Conservation (phyloP, 345 rosid species). For the Citrus unshiu region DNA sequence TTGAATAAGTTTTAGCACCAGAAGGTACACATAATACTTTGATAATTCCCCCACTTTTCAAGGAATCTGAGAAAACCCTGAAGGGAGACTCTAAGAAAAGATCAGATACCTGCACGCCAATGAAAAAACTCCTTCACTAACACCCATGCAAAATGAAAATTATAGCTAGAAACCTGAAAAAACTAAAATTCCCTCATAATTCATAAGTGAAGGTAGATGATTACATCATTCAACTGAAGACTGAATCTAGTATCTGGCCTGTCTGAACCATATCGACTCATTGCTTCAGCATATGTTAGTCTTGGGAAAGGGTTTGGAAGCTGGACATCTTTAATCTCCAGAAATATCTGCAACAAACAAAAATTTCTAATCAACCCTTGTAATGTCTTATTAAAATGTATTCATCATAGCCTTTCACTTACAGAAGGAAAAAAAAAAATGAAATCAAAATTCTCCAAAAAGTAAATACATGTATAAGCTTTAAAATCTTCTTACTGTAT, state of each 20-base stretch:
- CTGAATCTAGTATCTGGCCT: constrained; percentile 90
- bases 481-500: neutral
- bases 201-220: constrained; percentile 14
- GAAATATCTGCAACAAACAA: constrained; percentile 61
- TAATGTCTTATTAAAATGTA: neutral
- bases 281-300: constrained; percentile 89
- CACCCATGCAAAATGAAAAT: neutral
- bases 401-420: too few species aligned
- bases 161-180: neutral
- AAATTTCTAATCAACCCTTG: neutral
- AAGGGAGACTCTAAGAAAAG: constrained; percentile 62
- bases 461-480: neutral
- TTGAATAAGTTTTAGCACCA: constrained; percentile 72
- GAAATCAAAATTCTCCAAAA: constrained; percentile 9
- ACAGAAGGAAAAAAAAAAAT: too few species aligned
- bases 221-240: constrained; percentile 92
- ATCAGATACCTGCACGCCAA: constrained; percentile 75
- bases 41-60: constrained; percentile 69
- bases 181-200: neutral
- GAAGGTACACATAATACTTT: constrained; percentile 78
- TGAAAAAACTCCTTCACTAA: neutral
- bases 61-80: constrained; percentile 68
- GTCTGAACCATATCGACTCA: constrained; percentile 87
- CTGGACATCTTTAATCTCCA: constrained; percentile 71
- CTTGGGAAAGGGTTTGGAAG: constrained; percentile 86